Evolutionary conservation across 805 yeast species (phyloP).

Genomic region (Wickerhamiella kazuoi): DNA sequence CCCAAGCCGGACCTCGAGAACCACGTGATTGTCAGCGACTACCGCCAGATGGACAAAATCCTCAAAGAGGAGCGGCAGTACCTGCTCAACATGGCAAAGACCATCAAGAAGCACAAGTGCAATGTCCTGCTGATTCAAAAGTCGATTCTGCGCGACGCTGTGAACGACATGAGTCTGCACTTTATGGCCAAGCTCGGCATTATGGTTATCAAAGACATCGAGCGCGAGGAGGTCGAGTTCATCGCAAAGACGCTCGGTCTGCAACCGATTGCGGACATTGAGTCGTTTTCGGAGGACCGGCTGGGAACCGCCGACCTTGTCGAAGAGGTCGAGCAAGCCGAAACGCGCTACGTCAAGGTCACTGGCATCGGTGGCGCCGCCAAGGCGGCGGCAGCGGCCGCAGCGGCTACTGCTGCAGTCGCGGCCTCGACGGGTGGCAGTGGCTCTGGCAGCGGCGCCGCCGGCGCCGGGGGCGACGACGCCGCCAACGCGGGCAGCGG

Average conservation of each 20-base stretch:
- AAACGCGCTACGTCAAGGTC: conserved; percentile 74
- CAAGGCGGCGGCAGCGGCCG: conserved; percentile 23
- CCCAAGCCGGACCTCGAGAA: conserved; percentile 97
- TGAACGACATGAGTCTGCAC: conserved; percentile 84
- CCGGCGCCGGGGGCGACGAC: conserved; percentile 16
- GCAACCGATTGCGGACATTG: conserved; percentile 91
- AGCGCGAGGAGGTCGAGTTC: conserved; percentile 91
- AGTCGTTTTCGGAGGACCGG: conserved; percentile 80
- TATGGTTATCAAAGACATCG: conserved; percentile 87
- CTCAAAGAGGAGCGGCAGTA: conserved; percentile 95
- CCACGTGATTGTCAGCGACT: conserved; percentile 91
- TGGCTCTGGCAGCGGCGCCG: conserved; percentile 10
- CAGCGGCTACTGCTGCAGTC: conserved; percentile 2
- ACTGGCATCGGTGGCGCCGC: conserved; percentile 49
- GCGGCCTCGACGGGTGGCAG: conserved; percentile 5
- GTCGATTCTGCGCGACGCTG: conserved; percentile 88
- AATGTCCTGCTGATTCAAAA: conserved; percentile 80
- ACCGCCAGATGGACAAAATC: conserved; percentile 98
- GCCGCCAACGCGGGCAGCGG: conserved; percentile 47
- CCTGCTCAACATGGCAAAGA: conserved; percentile 82
- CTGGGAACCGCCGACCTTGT: conserved; percentile 82
- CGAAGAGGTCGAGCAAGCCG: conserved; percentile 79
- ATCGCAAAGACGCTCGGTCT: conserved; percentile 74
- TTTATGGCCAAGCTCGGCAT: conserved; percentile 84
- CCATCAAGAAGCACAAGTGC: conserved; percentile 92